A percentile compares a stretch with the other conserved stretches of the same genome.
phyloP scores from a whole-genome alignment of 2,329 filamentous ascomycete species.

The Teratosphaeria pseudoeucalypti region DNA sequence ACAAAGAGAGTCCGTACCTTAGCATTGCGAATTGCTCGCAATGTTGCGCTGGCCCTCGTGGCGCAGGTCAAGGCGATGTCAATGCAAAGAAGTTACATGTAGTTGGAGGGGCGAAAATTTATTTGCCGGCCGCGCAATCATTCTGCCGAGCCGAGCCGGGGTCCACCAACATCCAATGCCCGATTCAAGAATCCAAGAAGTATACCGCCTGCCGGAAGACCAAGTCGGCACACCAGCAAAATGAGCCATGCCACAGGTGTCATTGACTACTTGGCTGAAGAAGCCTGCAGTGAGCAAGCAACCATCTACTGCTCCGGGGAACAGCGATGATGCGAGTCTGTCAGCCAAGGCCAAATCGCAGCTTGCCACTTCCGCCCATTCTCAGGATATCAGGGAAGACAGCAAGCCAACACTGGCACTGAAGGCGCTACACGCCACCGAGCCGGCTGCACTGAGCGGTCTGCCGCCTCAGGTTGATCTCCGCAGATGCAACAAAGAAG shows the following conservation, averaged over 20 bases:
- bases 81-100: not conserved
- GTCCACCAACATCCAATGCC: too few species aligned
- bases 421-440: not conserved
- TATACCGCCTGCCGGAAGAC: not conserved
- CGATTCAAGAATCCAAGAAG: not conserved
- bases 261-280: slow-evolving; percentile 37
- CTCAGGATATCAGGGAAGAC: not conserved
- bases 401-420: not conserved
- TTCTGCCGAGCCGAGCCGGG: not conserved
- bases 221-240: not conserved
- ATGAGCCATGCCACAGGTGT: slow-evolving; percentile 33
- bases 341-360: not conserved
- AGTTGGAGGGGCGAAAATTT: not conserved
- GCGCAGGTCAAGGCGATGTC: not conserved
- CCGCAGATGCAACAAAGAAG: slow-evolving; percentile 40
- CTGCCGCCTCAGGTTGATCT: slow-evolving; percentile 43
- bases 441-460: not conserved
- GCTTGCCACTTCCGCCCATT: not conserved
- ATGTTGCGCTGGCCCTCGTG: not conserved
- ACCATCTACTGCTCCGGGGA: not conserved
- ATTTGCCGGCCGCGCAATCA: not conserved
- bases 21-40: not conserved
- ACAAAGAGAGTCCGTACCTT: not conserved
- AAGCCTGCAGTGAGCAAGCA: slow-evolving; percentile 26
- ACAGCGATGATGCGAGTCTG: not conserved